Conservation (phyloP, 208 protist genomes). For the Crithidia expoeki region DNA sequence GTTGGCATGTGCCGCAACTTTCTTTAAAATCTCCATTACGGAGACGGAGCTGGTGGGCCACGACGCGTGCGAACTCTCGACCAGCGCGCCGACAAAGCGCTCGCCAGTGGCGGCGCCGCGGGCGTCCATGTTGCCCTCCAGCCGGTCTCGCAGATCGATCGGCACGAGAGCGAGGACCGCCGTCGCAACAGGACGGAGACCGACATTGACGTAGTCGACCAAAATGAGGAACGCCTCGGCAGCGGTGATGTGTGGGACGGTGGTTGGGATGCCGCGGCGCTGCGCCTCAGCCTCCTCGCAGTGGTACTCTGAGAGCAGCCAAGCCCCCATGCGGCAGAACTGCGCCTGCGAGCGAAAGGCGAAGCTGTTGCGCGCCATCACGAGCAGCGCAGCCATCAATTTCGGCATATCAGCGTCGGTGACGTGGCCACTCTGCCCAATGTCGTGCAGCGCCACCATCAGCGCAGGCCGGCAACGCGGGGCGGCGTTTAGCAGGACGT, state of each 20-base stretch:
- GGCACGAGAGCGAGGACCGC: slow-evolving; percentile 62
- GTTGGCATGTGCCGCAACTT: slow-evolving; percentile 68
- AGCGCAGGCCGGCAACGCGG: slow-evolving; percentile 41
- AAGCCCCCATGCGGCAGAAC: slow-evolving; percentile 45
- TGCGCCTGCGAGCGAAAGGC: slow-evolving; percentile 59
- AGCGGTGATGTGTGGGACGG: slow-evolving; percentile 30
- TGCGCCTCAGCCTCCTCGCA: slow-evolving; percentile 61
- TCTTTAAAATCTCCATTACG: slow-evolving; percentile 79
- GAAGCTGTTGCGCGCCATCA: slow-evolving; percentile 65
- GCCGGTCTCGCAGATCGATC: slow-evolving; percentile 73
- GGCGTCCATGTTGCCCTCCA: slow-evolving; percentile 58
- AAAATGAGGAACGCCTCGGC: slow-evolving; percentile 27
- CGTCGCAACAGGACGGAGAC: slow-evolving; percentile 51
- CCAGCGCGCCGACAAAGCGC: neutral
- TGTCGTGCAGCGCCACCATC: slow-evolving; percentile 39
- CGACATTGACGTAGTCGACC: slow-evolving; percentile 53
- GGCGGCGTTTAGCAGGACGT: slow-evolving; percentile 51
- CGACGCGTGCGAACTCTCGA: slow-evolving; percentile 14
- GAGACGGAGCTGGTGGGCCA: slow-evolving; percentile 38
- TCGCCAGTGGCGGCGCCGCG: slow-evolving; percentile 10
- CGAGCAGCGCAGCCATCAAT: slow-evolving; percentile 58
- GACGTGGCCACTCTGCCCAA: slow-evolving; percentile 40
- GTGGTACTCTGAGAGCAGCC: slow-evolving; percentile 53
- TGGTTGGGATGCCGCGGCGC: slow-evolving; percentile 38
- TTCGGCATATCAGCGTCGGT: slow-evolving; percentile 42